Evolutionary conservation across 345 rosid species (phyloP), one percentile per base, ranked within the genome.

Genomic region (Geranium rotundifolium): DNA sequence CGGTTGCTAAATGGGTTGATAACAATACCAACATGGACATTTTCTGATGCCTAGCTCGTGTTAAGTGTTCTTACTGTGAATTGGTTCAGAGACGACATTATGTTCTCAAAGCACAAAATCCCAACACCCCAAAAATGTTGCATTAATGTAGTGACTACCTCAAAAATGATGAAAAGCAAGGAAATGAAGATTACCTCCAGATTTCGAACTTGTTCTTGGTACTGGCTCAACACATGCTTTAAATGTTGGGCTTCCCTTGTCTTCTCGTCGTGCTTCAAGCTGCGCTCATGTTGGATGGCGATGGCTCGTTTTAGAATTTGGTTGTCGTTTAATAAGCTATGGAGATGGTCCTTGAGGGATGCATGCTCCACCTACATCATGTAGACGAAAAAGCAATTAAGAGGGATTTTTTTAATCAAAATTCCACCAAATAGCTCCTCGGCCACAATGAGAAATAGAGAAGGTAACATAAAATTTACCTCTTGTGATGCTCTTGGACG

Each of bases 271-370:
- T 73, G 81, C 66, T 77, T 84, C 66, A 69, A 57, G 62, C 62
- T 72, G 34, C 80, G 84, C 37, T 77, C 80, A 54, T 71, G 77
- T 62, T 82, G 86, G 56, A 67, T 77, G 20, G 83, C 75, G 27
- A 82, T 65, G 1, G 79, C 82, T 62, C 76, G 71, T 62, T 82
- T 82, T 63, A 82, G 58, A 59, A 82, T 75, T 20, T 79, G 84
- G 67, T 82, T 82, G 65, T 79, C 81, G 54, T 65, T 75, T 49
- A 79, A 57, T 80, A 79, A 67, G 57, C 72, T 69, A 69, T 71
- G 75, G 39, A 79, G 71, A 67, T 68, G 64, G 30, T 71, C 77
- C 68, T 75, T 77, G 9, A 82, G 49, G 16, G 75, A 75, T n/a
- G 67, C 66, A 55, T 73, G 70, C 66, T 79, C 82, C 73, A 72